Evolutionary conservation across 306 rosid genomes (phyloP), one percentile per base, ranked within the genome.

Genomic region (Lathyrus tuberosus): DNA sequence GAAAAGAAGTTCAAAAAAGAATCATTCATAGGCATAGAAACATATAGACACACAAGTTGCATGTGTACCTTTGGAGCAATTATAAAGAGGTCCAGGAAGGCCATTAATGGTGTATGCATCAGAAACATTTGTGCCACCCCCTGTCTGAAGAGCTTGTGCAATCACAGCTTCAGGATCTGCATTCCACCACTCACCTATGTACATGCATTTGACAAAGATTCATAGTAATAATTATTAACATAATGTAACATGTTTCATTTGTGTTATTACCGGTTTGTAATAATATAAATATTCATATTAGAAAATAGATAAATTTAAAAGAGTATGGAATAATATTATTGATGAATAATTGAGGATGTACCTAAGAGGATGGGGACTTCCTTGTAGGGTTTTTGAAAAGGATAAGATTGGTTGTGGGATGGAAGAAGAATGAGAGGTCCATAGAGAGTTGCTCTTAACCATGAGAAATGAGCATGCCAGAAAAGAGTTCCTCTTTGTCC

Each of bases 121-220:
- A 0, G 96, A 90, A 14, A 88, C 88, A 83, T 88, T 90, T 9
- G 95, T 92, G 40, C 86, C 92, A 37, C 4, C 79, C 7, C 95
- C 90, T 0, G 86, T 84, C 43, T 81, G 91, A 69, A 88, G 88
- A 33, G 96, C 78, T 73, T 87, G 87, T 40, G 70, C 67, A 28
- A 90, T 86, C 5, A 90, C 91, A 64, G 78, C 83, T 48, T 87
- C 89, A 0, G 96, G 54, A 62, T 90, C 82, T 10, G 57, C 80
- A 28, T 84, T 90, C 96, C 96, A 90, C 95, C 95, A 86, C 84
- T 87, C 96, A 52, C 91, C 96, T 82, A 11, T 13, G 61, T 6
- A 49, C 58, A 13, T 43, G 24, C 67, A 47, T 60, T 41, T 17
- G 28, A 26, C 43, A 65, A 40, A 35, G 16, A 10, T 53, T 6